A percentile compares a stretch with the other conserved stretches of the same genome.
These are phyloP conservation scores for Eucalyptus curtisii DNA, from an alignment of 345 rosid genomes.

Conservation along the genomic window DNA sequence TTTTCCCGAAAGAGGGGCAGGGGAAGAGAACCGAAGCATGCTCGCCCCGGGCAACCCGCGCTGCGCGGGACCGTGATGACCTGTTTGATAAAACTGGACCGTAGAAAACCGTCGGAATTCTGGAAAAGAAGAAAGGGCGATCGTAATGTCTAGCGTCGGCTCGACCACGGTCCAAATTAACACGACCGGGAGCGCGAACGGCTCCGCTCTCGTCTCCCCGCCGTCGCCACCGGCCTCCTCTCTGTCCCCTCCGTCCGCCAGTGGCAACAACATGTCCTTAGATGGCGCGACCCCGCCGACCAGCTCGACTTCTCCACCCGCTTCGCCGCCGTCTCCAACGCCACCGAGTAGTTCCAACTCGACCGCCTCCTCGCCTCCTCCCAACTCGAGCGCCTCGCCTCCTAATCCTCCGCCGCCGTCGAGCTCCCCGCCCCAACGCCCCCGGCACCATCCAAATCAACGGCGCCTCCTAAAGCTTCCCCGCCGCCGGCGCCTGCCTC, in stretches of 20 bases:
- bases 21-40: background rate
- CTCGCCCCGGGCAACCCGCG: background rate
- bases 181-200: background rate
- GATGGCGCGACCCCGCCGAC: background rate
- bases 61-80: background rate
- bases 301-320: background rate
- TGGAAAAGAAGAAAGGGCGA: background rate
- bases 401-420: background rate
- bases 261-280: background rate
- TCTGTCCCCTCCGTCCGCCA: background rate
- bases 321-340: background rate
- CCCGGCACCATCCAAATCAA: background rate
- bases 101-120: background rate
- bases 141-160: slow-evolving; percentile 26
- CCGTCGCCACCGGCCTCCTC: background rate
- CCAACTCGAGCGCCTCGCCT: slow-evolving; percentile 3
- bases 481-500: slow-evolving; percentile 10
- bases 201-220: background rate
- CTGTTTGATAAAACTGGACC: background rate
- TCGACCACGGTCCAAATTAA: background rate
- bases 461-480: background rate
- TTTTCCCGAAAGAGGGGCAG: background rate
- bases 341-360: background rate
- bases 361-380: background rate
- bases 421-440: background rate